Evolutionary conservation across 768 basidiomycete species (phyloP).

Genomic region (Mycena venus): DNA sequence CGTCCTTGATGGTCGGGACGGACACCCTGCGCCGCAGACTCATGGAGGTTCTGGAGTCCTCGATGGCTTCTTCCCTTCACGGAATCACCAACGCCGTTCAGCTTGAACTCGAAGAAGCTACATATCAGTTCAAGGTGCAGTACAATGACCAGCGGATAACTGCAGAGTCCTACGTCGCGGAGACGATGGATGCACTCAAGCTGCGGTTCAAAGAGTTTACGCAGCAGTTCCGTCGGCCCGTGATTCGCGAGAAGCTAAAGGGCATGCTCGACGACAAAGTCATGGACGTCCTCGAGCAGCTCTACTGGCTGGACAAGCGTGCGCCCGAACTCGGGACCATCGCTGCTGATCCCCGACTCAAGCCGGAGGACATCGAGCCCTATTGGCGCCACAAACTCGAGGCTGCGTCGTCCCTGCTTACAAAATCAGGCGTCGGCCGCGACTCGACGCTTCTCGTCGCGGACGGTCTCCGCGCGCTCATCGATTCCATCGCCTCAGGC

Average conservation of each 20-base stretch:
- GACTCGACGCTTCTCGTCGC: constrained; percentile 96
- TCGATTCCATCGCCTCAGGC: constrained; percentile 88
- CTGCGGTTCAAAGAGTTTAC: constrained; percentile 89
- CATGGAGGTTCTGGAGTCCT: constrained; percentile 98
- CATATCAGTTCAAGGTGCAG: constrained; percentile 99
- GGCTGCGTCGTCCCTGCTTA: constrained; percentile 91
- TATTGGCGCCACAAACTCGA: constrained; percentile 98
- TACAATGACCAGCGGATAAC: constrained; percentile 96
- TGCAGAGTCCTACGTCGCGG: constrained; percentile 97
- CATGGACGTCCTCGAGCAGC: constrained; percentile 96
- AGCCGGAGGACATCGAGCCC: constrained; percentile 83
- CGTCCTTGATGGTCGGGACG: constrained; percentile 90
- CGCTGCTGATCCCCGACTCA: constrained; percentile 77
- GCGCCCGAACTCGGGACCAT: constrained; percentile 80
- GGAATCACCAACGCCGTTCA: constrained; percentile 98
- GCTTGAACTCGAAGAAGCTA: constrained; percentile 95
- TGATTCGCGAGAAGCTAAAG: constrained; percentile 91
- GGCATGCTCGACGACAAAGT: constrained; percentile 95
- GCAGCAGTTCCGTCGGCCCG: constrained; percentile 87
- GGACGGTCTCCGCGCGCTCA: constrained; percentile 90
- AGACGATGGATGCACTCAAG: constrained; percentile 95
- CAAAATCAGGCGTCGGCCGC: constrained; percentile 95
- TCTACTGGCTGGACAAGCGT: constrained; percentile 97
- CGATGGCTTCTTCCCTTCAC: constrained; percentile 96
- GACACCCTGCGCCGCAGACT: constrained; percentile 89